Evolutionary conservation across 2,329 filamentous ascomycete species (phyloP).

Genomic region (Elsinoe batatas): DNA sequence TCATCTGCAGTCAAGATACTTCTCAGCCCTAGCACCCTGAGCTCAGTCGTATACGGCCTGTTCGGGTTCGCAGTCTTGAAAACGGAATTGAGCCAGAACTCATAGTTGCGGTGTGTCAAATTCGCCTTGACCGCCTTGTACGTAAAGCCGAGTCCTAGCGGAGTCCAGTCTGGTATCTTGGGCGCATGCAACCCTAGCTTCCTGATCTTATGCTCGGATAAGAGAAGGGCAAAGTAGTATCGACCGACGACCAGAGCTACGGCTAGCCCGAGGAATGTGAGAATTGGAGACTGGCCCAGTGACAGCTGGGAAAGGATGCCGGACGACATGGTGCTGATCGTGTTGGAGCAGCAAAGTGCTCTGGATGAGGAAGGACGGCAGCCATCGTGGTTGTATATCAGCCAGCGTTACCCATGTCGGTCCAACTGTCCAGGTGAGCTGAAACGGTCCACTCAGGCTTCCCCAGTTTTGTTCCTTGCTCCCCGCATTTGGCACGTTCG

Average conservation of each 20-base stretch:
- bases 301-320: neutral
- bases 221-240: conserved; percentile 20
- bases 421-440: neutral
- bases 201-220: conserved; percentile 29
- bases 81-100: conserved; percentile 47
- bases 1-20: conserved; percentile 69
- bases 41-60: conserved; percentile 51
- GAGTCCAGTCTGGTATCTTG: conserved; percentile 28
- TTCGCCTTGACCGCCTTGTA: conserved; percentile 43
- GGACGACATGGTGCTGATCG: conserved; percentile 1
- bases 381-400: neutral
- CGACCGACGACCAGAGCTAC: neutral
- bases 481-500: neutral
- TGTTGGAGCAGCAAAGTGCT: neutral
- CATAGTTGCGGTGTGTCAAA: conserved; percentile 44
- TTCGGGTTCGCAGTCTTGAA: conserved; percentile 37
- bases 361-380: neutral
- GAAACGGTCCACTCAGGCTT: neutral
- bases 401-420: neutral
- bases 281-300: neutral
- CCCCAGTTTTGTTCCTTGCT: neutral
- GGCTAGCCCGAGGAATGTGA: neutral
- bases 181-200: conserved; percentile 38
- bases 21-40: conserved; percentile 45
- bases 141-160: conserved; percentile 54